Percentiles rank a stretch among this genome's conserved stretches.
These are phyloP conservation scores for Austroboletus niveus DNA, from an alignment of 1,284 basidiomycete genomes.

Conservation along the genomic window DNA sequence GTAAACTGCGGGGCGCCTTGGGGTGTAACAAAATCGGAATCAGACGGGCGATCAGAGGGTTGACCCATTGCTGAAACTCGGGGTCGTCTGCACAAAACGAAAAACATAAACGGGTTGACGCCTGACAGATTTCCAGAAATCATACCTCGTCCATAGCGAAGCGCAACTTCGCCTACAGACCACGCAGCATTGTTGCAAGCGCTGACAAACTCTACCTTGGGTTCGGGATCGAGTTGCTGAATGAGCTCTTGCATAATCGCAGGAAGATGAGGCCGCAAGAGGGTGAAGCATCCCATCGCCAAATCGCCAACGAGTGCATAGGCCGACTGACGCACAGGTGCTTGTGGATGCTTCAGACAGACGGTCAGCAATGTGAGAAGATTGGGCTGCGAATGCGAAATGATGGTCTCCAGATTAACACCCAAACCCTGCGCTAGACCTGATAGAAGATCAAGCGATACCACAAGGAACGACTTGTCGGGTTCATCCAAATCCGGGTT, in stretches of 20 bases:
- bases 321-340: conserved; percentile 93
- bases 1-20: conserved; percentile 90
- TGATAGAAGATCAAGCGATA: conserved; percentile 93
- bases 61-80: conserved; percentile 88
- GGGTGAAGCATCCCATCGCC: conserved; percentile 90
- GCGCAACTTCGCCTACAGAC: conserved; percentile 96
- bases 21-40: conserved; percentile 91
- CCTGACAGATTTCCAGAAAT: conserved; percentile 3
- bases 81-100: conserved; percentile 53
- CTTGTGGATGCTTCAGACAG: conserved; percentile 92
- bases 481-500: conserved; percentile 89
- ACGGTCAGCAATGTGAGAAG: conserved; percentile 78
- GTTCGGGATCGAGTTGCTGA: conserved; percentile 87
- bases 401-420: conserved; percentile 69
- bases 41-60: conserved; percentile 82
- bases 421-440: conserved; percentile 95
- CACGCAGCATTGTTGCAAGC: conserved; percentile 99
- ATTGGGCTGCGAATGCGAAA: conserved; percentile 68
- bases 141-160: conserved; percentile 78
- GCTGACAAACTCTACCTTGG: conserved; percentile 88
- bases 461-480: conserved; percentile 95
- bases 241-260: conserved; percentile 90
- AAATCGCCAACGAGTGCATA: conserved; percentile 97
- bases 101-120: not conserved
- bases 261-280: conserved; percentile 83